Evolutionary conservation across 257 asterid species (phyloP).

Genomic region (Phtheirospermum japonicum): DNA sequence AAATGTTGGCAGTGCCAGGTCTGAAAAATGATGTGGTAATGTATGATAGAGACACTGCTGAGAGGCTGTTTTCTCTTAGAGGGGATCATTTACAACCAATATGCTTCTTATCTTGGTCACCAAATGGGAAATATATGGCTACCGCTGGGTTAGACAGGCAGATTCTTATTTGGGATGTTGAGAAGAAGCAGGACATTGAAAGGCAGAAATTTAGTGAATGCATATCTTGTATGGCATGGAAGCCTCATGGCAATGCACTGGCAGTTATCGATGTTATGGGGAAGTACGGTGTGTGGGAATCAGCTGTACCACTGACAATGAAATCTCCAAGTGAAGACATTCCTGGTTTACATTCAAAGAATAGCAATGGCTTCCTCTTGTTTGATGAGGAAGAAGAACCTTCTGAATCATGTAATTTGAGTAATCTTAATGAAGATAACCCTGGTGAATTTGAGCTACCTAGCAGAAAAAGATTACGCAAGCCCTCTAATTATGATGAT

Average conservation of each 20-base stretch:
- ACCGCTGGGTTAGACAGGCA: constrained; percentile 86
- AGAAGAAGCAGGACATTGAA: constrained; percentile 83
- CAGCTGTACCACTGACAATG: constrained; percentile 84
- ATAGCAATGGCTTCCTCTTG: constrained; percentile 59
- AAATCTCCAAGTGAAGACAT: constrained; percentile 92
- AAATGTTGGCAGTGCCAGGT: constrained; percentile 90
- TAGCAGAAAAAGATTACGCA: constrained; percentile 68
- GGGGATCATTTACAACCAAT: constrained; percentile 85
- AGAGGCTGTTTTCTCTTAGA: constrained; percentile 70
- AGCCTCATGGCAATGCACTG: constrained; percentile 88
- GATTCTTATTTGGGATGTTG: constrained; percentile 91
- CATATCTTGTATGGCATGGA: constrained; percentile 88
- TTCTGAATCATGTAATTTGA: constrained; percentile 65
- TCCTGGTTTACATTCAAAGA: constrained; percentile 53
- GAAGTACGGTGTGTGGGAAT: constrained; percentile 88
- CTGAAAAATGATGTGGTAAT: constrained; percentile 86
- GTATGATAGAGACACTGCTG: constrained; percentile 98
- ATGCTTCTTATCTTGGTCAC: constrained; percentile 96
- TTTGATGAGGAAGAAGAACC: constrained; percentile 76
- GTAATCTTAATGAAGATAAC: constrained; percentile 78
- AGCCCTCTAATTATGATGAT: constrained; percentile 42
- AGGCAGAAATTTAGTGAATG: constrained; percentile 78
- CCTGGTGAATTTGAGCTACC: constrained; percentile 55
- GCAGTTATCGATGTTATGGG: constrained; percentile 85
- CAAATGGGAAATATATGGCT: constrained; percentile 95